phyloP scores from a whole-genome alignment of 2,329 filamentous ascomycete genomes.

The Pseudocercospora eumusae region DNA sequence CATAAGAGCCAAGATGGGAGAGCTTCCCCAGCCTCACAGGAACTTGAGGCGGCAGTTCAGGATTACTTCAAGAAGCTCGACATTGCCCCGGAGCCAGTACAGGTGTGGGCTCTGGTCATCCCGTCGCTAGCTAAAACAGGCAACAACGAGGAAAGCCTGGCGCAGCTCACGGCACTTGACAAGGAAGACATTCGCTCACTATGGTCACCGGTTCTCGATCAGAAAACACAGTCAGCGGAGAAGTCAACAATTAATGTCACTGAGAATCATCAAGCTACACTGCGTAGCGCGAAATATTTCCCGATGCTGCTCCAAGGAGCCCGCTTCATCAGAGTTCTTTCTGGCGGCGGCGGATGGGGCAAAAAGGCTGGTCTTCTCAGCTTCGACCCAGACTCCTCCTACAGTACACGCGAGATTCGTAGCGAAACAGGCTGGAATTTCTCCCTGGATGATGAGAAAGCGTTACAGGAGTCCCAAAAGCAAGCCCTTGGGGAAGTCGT shows the following conservation, averaged over 20 bases:
- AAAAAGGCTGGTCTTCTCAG: constrained; percentile 76
- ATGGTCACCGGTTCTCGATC: not conserved
- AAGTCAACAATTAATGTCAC: not conserved
- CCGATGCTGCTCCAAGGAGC: constrained; percentile 33
- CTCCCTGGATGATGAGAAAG: constrained; percentile 38
- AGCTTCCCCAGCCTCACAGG: constrained; percentile 64
- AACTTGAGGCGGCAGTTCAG: constrained; percentile 68
- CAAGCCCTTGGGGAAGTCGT: constrained; percentile 58
- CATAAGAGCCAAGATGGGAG: not conserved
- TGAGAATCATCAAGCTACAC: not conserved
- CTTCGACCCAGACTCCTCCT: constrained; percentile 67
- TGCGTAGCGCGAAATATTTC: not conserved
- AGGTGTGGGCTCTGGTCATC: constrained; percentile 73
- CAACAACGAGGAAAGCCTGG: not conserved
- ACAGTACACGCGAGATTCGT: constrained; percentile 54
- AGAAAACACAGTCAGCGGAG: no score
- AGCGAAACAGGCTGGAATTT: constrained; percentile 59
- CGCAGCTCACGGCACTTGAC: not conserved
- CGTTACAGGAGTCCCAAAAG: constrained; percentile 35
- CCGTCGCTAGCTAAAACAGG: constrained; percentile 42
- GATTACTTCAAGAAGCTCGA: constrained; percentile 53
- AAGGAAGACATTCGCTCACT: not conserved
- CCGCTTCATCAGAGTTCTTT: constrained; percentile 59
- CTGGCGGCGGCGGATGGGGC: constrained; percentile 83
- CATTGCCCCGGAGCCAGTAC: constrained; percentile 52